Evolutionary conservation across 306 rosid species (phyloP).

Genomic region (Senna tora): DNA sequence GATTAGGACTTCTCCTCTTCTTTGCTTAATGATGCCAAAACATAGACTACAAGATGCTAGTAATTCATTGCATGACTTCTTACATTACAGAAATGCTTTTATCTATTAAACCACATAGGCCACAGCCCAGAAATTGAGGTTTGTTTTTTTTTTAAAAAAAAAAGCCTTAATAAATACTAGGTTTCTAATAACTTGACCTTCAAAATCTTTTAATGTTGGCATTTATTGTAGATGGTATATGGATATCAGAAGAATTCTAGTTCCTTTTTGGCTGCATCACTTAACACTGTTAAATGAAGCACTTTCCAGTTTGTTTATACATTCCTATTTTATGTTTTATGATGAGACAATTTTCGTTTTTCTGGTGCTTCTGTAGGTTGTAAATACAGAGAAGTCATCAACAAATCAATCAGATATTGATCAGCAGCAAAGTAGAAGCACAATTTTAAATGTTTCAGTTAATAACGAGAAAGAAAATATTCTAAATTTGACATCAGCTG

Average conservation of each 20-base stretch:
- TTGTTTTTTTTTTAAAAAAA: slow-evolving; percentile 20
- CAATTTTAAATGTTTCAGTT: slow-evolving; percentile 50
- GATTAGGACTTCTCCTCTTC: slow-evolving; percentile 5
- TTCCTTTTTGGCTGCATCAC: slow-evolving; percentile 21
- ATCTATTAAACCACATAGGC: neutral
- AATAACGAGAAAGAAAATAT: slow-evolving; percentile 49
- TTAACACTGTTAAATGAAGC: slow-evolving; percentile 18
- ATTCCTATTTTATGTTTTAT: slow-evolving; percentile 32
- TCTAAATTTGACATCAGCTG: slow-evolving; percentile 46
- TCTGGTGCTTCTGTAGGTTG: slow-evolving; percentile 59
- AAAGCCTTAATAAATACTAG: neutral
- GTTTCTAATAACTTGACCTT: slow-evolving; percentile 10
- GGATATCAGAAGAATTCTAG: neutral
- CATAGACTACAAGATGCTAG: neutral
- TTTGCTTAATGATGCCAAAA: slow-evolving; percentile 32
- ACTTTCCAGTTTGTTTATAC: slow-evolving; percentile 22
- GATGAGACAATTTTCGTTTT: slow-evolving; percentile 34
- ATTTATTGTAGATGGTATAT: slow-evolving; percentile 1
- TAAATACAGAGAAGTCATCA: slow-evolving; percentile 51
- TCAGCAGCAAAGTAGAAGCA: slow-evolving; percentile 57
- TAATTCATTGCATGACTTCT: slow-evolving; percentile 18
- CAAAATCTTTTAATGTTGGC: neutral
- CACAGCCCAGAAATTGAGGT: slow-evolving; percentile 14
- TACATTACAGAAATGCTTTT: neutral
- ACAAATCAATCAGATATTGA: slow-evolving; percentile 44